Base-by-base conservation (phyloP, 306 rosid species). In the Biancaea sappan region DNA sequence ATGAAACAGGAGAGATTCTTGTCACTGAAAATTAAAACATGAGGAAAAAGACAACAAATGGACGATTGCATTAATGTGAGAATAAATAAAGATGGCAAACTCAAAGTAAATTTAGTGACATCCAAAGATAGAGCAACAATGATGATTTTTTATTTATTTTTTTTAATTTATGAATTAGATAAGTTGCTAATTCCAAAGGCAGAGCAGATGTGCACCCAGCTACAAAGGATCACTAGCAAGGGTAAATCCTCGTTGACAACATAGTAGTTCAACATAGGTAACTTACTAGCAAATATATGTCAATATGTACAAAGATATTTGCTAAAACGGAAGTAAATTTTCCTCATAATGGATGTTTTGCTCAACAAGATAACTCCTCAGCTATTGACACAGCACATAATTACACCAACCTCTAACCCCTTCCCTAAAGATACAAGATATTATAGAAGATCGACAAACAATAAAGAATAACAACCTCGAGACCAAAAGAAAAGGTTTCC, bases 351-450 rank as follows among this genome's bases (percentile, higher is more conserved):
- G 24, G 26, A 67, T 75, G 79, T 71, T 67, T 47, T 50, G 73
- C 67, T 72, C 78, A 72, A 72, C 67, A 60, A 66, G 75, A 75
- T 78, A 76, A 66, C 46, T 65, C 76, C 78, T 74, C 77, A 75
- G 56, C 84, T 75, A 83, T 78, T 29, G 59, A 83, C 85, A 77
- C 67, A n/a, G 73, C 71, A 70, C 65, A 72, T 81, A 83, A 82
- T 86, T 81, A 71, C 89, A 73, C 34, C 78, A 85, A 69, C 59
- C 69, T 69, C 79, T 80, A 77, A 44, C 50, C 73, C 77, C 75
- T 46, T 71, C 81, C 77, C 71, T 60, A 77, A 74, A 66, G 64
- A 78, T 60, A 82, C 64, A 69, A 77, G 50, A 52, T 59, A 77
- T 44, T 46, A 24, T 52, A 75, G 18, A 63, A 35, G 15, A 54